Evolutionary conservation across 78 protist species (phyloP), one percentile per base, ranked within the genome.

Genomic region (Dictyostelium intermedium): DNA sequence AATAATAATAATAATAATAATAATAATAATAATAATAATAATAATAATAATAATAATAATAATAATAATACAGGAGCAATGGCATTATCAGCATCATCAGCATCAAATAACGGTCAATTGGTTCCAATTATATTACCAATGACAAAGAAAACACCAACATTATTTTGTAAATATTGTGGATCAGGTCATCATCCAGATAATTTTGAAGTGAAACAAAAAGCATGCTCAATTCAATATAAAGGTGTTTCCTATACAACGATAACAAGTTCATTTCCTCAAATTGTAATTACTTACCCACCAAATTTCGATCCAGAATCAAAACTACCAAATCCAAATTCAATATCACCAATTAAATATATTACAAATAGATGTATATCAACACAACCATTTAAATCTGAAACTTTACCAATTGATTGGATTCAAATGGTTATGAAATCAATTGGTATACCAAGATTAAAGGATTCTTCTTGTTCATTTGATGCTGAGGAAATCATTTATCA

Each of bases 271-370:
- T 89, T 80, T 16, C 94, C 94, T 10, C 85, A 89, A 18, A 80
- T 89, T 47, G 35, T 50, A 5, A 89, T 89, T 11, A 69, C 94
- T 1, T 89, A 89, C 70, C 87, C 87, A 20, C 16, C 34, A 5
- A 56, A 80, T 34, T 89, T 89, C 30, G 94, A 89, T n/a, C 63
- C 94, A 27, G 94, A 89, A 25, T 89, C 94, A 8, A 89, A 89
- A 80, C 37, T 14, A 34, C 82, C 94, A 63, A 61, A 60, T n/a
- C 85, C 93, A 34, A 69, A 87, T 43, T 53, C 76, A 76, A 78
- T 39, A 9, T 82, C 39, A 37, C 39, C 30, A 32, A n/a, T 63
- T 3, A 56, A 37, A 13, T 61, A 61, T 50, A 30, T 37, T 23
- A 10, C 30, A 37, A 18, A 23, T 47, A 11, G 25, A 23, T 4